A percentile compares a stretch with the other conserved stretches of the same genome.
Conservation (phyloP, 148 eudicot species). For the Amaranthus palmeri region DNA sequence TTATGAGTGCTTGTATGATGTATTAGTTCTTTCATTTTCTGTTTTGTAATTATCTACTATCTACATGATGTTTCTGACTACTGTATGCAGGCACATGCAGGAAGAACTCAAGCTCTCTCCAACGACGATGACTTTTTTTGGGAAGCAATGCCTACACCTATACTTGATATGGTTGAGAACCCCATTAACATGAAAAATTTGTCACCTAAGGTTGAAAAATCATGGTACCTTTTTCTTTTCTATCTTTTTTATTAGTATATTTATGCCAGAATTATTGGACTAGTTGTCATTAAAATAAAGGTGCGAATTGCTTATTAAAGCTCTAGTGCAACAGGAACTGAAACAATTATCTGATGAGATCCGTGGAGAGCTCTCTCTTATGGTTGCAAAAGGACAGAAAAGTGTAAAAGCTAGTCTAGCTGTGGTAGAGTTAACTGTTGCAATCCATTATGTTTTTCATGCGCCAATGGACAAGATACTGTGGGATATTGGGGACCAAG, state of each 20-base stretch:
- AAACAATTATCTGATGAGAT: constrained; percentile 74
- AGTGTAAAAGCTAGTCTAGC: constrained; percentile 56
- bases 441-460: constrained; percentile 78
- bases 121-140: constrained; percentile 48
- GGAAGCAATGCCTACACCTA: constrained; percentile 72
- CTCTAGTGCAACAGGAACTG: constrained; percentile 55
- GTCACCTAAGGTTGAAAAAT: constrained; percentile 61
- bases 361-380: constrained; percentile 57
- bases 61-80: not conserved
- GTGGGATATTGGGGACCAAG: constrained; percentile 86
- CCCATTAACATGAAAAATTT: constrained; percentile 78
- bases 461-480: constrained; percentile 86
- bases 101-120: constrained; percentile 39
- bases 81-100: constrained; percentile 31
- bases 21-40: not conserved
- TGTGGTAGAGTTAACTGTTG: constrained; percentile 79
- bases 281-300: not conserved
- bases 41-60: not conserved
- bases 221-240: constrained; percentile 38
- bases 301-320: constrained; percentile 6
- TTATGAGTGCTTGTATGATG: not conserved
- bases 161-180: constrained; percentile 78
- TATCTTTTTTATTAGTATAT: constrained; percentile 13
- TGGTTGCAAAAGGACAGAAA: constrained; percentile 49
- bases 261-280: not conserved